These are phyloP conservation scores for Phytophthora pluvialis DNA, from an alignment of 352 stramenopile species.

Conservation along the genomic window DNA sequence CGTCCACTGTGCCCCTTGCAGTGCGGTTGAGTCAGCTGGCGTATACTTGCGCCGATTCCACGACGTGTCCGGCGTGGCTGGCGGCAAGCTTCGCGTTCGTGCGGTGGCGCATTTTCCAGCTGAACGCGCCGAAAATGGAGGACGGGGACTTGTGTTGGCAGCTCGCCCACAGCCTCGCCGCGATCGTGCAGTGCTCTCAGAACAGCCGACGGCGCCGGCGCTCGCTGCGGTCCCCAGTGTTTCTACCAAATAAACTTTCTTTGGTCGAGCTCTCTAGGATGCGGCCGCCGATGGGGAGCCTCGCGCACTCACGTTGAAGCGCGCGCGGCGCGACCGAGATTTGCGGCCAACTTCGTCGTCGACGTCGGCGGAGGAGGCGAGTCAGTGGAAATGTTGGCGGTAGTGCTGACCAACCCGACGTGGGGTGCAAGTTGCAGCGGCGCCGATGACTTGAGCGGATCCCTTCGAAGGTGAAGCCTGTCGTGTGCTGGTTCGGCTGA, in stretches of 20 bases:
- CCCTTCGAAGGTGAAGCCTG: conserved; percentile 33
- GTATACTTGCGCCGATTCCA: neutral
- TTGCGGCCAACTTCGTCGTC: conserved; percentile 12
- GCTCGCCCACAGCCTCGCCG: neutral
- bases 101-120: neutral
- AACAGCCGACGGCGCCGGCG: conserved; percentile 26
- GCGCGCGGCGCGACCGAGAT: neutral
- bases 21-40: conserved; percentile 6
- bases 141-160: neutral
- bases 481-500: conserved; percentile 24
- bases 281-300: conserved; percentile 19
- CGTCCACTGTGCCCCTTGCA: neutral
- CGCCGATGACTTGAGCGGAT: conserved; percentile 3
- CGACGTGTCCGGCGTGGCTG: neutral
- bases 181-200: conserved; percentile 1
- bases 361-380: neutral
- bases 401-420: conserved; percentile 8
- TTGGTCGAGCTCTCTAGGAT: conserved; percentile 32
- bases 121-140: neutral
- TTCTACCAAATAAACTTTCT: no score
- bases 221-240: conserved; percentile 13
- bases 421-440: neutral
- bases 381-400: conserved; percentile 1
- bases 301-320: conserved; percentile 22
- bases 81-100: neutral